Base-by-base conservation (phyloP, 2,329 filamentous ascomycete species). In the Diplodia seriata region DNA sequence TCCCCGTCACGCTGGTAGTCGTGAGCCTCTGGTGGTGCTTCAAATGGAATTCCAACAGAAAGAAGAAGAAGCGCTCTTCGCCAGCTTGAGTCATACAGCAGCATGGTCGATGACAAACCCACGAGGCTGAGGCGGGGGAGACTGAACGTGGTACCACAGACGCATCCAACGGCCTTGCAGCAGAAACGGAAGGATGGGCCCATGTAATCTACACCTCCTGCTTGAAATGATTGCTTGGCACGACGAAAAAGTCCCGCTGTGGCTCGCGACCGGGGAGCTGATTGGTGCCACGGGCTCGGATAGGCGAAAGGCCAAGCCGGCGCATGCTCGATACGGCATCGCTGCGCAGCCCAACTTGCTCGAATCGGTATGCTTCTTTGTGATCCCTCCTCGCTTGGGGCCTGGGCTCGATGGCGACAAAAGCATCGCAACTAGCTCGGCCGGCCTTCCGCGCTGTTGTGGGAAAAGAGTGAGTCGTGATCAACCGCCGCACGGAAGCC, bases 1-100 rank as follows among this genome's bases (percentile, higher is more conserved):
- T 71, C 9, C 74, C 73, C 1, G 53, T 76, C 69, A 76, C 74
- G 0, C 23, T 70, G 7, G 26, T 72, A 5, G 73, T 76, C 6
- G 14, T 73, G 2, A 8, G 68, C 3, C 62, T 74, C 4, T 75
- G 74, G 75, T 62, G 57, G 57, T 33, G 47, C 23, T 33, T 49
- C 15, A 62, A 26, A 14, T 47, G 43, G 43, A 20, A 20, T 11
- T 47, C 43, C 9, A 43, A 43, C 3, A 12, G 56, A 23, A 49
- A 49, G 40, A 62, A 50, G 40, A 26, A 26, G 15, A 26, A 38
- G 18, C 31, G 14, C 15, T 12, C n/a, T 14, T 47, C 15, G 15
- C 4, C n/a, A 15, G 38, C 56, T 8, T 47, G 38, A 59, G 23
- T 11, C 43, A 20, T 20, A n/a, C 40, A 3, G n/a, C 40, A 9